phyloP scores from a whole-genome alignment of 2,329 filamentous ascomycete species.

The Apiospora sp. region DNA sequence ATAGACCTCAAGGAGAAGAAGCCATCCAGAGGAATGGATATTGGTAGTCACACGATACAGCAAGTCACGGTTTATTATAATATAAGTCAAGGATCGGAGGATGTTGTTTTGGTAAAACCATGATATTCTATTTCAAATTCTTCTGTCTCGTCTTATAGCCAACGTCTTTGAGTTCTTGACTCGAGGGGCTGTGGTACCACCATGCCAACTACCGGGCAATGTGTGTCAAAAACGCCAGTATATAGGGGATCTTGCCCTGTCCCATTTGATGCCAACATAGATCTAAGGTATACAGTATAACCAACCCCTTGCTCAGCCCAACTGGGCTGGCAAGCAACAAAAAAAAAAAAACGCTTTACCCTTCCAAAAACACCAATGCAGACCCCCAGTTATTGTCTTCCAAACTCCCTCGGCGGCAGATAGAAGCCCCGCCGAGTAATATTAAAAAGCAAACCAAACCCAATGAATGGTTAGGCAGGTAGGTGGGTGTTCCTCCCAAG shows the following conservation, averaged over 20 bases:
- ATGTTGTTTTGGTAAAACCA: neutral
- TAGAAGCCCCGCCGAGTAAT: neutral
- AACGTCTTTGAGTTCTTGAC: neutral
- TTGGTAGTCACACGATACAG: neutral
- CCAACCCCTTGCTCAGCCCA: neutral
- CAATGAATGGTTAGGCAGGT: neutral
- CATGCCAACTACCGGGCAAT: neutral
- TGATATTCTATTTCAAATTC: conserved; percentile 4
- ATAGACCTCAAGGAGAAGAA: neutral
- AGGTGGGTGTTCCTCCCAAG: neutral
- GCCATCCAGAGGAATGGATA: neutral
- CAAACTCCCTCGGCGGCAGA: neutral
- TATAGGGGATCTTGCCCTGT: neutral
- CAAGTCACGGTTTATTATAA: neutral
- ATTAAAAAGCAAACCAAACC: neutral
- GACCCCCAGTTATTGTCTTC: neutral
- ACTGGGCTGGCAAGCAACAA: neutral
- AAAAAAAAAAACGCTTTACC: neutral
- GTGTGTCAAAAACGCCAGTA: neutral
- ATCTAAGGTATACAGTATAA: neutral
- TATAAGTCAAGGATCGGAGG: neutral
- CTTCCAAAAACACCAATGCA: neutral
- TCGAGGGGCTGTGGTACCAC: neutral
- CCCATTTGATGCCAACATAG: neutral
- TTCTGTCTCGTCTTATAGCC: neutral